These are phyloP conservation scores for Cyclocybe cylindracea DNA, from an alignment of 768 basidiomycete genomes.

Conservation along the genomic window DNA sequence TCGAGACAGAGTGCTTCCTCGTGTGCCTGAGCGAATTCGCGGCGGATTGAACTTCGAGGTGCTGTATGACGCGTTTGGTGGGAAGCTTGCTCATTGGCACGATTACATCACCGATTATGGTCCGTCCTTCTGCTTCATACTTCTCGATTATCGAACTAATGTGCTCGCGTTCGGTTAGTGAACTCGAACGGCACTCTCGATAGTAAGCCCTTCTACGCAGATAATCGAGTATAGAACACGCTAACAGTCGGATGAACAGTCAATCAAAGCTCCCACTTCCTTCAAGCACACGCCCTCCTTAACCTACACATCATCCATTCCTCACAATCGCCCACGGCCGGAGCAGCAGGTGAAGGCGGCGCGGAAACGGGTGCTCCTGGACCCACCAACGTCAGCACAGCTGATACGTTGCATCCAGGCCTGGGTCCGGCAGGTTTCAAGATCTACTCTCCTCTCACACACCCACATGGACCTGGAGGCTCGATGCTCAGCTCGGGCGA, in stretches of 20 bases:
- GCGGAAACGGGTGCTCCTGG: slow-evolving; percentile 19
- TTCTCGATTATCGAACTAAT: neutral
- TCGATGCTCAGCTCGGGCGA: slow-evolving; percentile 39
- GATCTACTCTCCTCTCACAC: slow-evolving; percentile 48
- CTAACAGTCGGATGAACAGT: slow-evolving; percentile 40
- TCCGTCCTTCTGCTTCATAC: slow-evolving; percentile 28
- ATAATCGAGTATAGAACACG: too few species aligned
- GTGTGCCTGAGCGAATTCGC: slow-evolving; percentile 64
- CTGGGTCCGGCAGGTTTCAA: slow-evolving; percentile 66
- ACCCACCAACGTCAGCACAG: slow-evolving; percentile 36
- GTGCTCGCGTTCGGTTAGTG: slow-evolving; percentile 39
- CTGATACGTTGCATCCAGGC: slow-evolving; percentile 56
- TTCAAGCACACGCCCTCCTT: slow-evolving; percentile 81
- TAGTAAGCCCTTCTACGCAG: slow-evolving; percentile 42
- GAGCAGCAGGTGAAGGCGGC: slow-evolving; percentile 21
- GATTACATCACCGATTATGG: slow-evolving; percentile 79
- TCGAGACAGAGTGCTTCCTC: slow-evolving; percentile 62
- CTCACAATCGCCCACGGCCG: slow-evolving; percentile 52
- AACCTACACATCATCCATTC: slow-evolving; percentile 89
- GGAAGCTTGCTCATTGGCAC: slow-evolving; percentile 81
- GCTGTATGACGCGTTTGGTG: slow-evolving; percentile 80
- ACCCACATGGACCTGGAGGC: slow-evolving; percentile 21
- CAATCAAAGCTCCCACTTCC: slow-evolving; percentile 78
- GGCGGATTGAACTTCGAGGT: slow-evolving; percentile 64
- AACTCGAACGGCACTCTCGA: slow-evolving; percentile 74